Percentiles rank a stretch among this genome's conserved stretches.
Conservation (phyloP, 306 rosid species). For the Gynostemma pentaphyllum region DNA sequence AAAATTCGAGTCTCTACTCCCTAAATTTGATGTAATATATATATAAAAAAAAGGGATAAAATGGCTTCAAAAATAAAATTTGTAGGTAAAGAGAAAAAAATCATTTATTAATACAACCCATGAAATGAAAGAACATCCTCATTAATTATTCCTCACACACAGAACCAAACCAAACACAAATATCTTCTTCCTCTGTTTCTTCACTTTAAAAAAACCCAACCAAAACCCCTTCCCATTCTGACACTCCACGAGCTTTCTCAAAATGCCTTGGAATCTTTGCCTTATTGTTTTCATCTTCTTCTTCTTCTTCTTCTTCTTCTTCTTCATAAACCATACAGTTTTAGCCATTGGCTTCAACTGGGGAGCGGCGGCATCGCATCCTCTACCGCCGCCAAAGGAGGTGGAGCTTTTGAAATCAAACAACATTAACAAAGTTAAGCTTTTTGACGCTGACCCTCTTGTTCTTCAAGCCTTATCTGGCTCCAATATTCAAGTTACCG, state of each 20-base stretch:
- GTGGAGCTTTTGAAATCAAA: constrained; percentile 77
- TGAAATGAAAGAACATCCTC: no score
- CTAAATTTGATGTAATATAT: no score
- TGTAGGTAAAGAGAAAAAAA: no score
- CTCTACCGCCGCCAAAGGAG: constrained; percentile 56
- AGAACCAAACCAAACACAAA: neutral
- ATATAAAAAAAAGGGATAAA: no score
- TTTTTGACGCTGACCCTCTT: constrained; percentile 54
- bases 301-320: constrained; percentile 19
- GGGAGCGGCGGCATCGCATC: constrained; percentile 82
- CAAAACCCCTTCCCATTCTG: neutral
- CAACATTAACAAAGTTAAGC: constrained; percentile 66
- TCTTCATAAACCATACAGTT: constrained; percentile 12
- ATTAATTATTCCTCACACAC: neutral
- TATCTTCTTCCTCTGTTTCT: neutral
- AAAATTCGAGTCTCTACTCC: no score
- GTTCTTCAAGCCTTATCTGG: constrained; percentile 78
- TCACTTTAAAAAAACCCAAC: neutral
- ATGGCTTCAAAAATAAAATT: no score
- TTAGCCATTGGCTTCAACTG: constrained; percentile 65
- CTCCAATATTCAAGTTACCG: constrained; percentile 59
- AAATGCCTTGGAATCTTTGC: constrained; percentile 35
- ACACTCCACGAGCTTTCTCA: constrained; percentile 1
- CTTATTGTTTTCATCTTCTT: constrained; percentile 9
- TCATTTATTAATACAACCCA: no score